Conservation (phyloP, 108 stramenopile genomes). For the Cyclotella kingstonii region DNA sequence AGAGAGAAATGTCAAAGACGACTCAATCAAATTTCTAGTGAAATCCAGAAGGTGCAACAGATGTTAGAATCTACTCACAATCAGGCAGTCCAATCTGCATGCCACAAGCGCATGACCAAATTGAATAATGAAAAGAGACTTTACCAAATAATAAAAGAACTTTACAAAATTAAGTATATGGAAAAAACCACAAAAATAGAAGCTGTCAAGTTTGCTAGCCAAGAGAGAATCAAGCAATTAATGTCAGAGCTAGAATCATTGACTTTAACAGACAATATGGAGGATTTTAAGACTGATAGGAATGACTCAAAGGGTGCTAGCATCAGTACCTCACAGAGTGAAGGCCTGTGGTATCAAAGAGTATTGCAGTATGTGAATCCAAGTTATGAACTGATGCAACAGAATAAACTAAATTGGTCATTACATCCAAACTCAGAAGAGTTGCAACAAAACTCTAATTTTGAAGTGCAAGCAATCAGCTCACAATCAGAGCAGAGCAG, state of each 20-base stretch:
- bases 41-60: slow-evolving; percentile 25
- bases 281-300: background rate
- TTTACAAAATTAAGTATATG: slow-evolving; percentile 30
- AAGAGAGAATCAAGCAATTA: slow-evolving; percentile 30
- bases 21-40: slow-evolving; percentile 19
- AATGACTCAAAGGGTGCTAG: background rate
- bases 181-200: slow-evolving; percentile 5
- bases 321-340: background rate
- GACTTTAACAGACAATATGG: slow-evolving; percentile 7
- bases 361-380: slow-evolving; percentile 20
- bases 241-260: slow-evolving; percentile 22
- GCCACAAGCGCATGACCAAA: slow-evolving; percentile 16
- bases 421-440: background rate
- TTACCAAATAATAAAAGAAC: slow-evolving; percentile 38
- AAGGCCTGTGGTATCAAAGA: slow-evolving; percentile 29
- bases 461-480: no score
- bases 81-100: slow-evolving; percentile 13
- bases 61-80: slow-evolving; percentile 23
- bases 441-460: no score
- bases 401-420: background rate
- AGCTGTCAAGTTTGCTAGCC: slow-evolving; percentile 27
- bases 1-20: slow-evolving; percentile 29
- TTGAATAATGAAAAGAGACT: slow-evolving; percentile 31
- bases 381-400: background rate
- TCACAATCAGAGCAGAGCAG: no score